Conservation (phyloP, 768 basidiomycete genomes). For the Pleurotus tuber-regium region DNA sequence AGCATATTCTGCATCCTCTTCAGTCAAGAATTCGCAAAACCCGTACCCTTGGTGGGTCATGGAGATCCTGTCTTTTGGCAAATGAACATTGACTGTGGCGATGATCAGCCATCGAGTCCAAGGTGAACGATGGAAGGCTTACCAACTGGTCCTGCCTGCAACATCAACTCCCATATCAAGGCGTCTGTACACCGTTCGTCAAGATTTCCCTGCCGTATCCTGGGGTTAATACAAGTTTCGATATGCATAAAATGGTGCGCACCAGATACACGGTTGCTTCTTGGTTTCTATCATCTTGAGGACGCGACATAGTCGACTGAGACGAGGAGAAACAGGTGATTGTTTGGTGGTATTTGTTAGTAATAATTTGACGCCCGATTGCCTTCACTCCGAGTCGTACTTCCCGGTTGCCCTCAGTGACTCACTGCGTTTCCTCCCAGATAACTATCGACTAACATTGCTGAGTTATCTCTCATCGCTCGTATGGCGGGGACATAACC, state of each 20-base stretch:
- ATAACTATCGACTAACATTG: too few species aligned
- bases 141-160: constrained; percentile 99
- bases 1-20: constrained; percentile 99
- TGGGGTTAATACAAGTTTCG: too few species aligned
- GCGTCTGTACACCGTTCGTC: constrained; percentile 95
- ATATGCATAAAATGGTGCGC: constrained; percentile 13
- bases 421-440: too few species aligned
- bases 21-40: constrained; percentile 98
- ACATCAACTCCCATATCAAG: constrained; percentile 96
- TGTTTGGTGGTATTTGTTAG: constrained; percentile 2
- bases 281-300: constrained; percentile 87
- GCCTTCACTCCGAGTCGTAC: too few species aligned
- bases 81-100: constrained; percentile 85
- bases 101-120: not conserved
- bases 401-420: too few species aligned
- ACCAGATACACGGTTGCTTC: constrained; percentile 90
- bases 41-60: constrained; percentile 99
- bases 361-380: too few species aligned
- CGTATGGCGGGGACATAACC: too few species aligned
- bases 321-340: constrained; percentile 5
- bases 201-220: constrained; percentile 82
- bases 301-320: constrained; percentile 50
- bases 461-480: too few species aligned
- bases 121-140: constrained; percentile 29
- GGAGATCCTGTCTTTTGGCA: constrained; percentile 97